Percentiles rank a stretch among this genome's conserved stretches.
Evolutionary conservation across 176 grass and related monocot species (phyloP).

Genomic region (Oropetium thomaeum): DNA sequence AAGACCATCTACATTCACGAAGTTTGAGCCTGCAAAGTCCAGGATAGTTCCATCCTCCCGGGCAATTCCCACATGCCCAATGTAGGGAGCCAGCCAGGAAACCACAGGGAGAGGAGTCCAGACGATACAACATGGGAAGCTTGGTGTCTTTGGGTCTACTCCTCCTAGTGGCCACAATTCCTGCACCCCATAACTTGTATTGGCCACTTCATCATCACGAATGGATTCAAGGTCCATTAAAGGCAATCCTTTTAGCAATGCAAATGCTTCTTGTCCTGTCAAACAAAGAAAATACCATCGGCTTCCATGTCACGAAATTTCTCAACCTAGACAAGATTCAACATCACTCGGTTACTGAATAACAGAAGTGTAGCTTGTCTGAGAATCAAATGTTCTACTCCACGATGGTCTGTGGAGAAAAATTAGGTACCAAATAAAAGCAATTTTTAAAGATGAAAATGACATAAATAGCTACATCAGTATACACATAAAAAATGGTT

Average conservation of each 20-base stretch:
- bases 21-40: conserved; percentile 69
- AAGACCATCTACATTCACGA: conserved; percentile 58
- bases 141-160: conserved; percentile 49
- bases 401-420: neutral
- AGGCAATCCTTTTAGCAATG: conserved; percentile 27
- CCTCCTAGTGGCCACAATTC: conserved; percentile 48
- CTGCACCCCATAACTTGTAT: conserved; percentile 24
- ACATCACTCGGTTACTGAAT: neutral
- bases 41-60: conserved; percentile 63
- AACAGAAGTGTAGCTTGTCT: neutral
- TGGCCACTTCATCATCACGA: conserved; percentile 19
- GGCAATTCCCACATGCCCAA: conserved; percentile 74
- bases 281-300: neutral
- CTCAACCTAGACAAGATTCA: conserved; percentile 22
- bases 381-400: neutral
- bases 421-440: neutral
- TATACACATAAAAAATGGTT: neutral
- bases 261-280: conserved; percentile 13
- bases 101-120: conserved; percentile 79
- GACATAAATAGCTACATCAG: neutral
- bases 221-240: conserved; percentile 55
- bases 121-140: conserved; percentile 74
- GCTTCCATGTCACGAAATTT: conserved; percentile 14
- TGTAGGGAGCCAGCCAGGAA: conserved; percentile 81
- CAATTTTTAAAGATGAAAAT: neutral